These are phyloP conservation scores for Ganoderma meredithae DNA, from an alignment of 1,284 basidiomycete genomes.

Conservation along the genomic window DNA sequence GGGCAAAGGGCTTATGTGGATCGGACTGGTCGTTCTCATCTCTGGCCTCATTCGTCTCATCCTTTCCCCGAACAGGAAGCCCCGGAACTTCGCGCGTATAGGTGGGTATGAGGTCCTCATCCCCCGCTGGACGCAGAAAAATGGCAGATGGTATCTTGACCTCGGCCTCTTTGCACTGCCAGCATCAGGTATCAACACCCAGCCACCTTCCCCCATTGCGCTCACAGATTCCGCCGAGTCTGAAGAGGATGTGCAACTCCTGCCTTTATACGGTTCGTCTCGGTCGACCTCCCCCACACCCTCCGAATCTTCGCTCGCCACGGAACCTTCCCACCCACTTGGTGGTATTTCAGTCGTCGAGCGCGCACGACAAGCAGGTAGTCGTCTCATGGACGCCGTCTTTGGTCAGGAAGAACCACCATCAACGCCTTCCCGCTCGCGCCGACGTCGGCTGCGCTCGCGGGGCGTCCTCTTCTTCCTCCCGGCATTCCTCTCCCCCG, in stretches of 20 bases:
- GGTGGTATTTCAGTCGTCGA: slow-evolving; percentile 44
- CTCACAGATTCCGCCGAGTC: slow-evolving; percentile 47
- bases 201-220: slow-evolving; percentile 55
- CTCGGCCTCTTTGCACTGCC: slow-evolving; percentile 65
- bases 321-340: slow-evolving; percentile 40
- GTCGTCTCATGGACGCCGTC: slow-evolving; percentile 56
- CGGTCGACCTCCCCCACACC: slow-evolving; percentile 61
- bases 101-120: slow-evolving; percentile 79
- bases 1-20: slow-evolving; percentile 88
- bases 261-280: slow-evolving; percentile 65
- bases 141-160: slow-evolving; percentile 76
- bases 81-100: slow-evolving; percentile 63
- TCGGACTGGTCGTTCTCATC: slow-evolving; percentile 77
- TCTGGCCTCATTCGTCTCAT: slow-evolving; percentile 70
- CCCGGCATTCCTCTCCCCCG: slow-evolving; percentile 76
- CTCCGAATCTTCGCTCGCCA: slow-evolving; percentile 52
- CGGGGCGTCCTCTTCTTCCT: slow-evolving; percentile 82
- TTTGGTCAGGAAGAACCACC: slow-evolving; percentile 46
- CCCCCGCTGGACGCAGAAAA: slow-evolving; percentile 71
- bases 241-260: slow-evolving; percentile 62
- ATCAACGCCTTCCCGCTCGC: slow-evolving; percentile 49
- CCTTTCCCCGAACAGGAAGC: slow-evolving; percentile 55
- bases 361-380: slow-evolving; percentile 61
- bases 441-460: slow-evolving; percentile 55
- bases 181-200: slow-evolving; percentile 55